A percentile compares a stretch with the other conserved stretches of the same genome.
Conservation (phyloP, 371 early-diverging fungal species). For the Mortierella sp. region DNA sequence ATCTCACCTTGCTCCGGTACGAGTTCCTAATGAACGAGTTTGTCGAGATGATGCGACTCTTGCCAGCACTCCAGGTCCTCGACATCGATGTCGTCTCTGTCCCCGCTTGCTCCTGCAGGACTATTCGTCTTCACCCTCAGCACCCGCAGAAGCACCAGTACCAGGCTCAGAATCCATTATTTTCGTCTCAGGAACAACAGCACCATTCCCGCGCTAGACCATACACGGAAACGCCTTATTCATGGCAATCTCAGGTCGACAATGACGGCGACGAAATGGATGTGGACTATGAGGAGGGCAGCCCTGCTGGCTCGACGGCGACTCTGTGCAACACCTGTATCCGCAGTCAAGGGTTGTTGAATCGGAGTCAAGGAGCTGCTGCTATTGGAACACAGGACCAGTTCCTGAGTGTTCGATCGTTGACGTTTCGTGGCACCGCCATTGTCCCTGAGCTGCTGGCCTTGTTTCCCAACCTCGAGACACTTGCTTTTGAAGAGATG, state of each 20-base stretch:
- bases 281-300: slow-evolving; percentile 17
- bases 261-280: slow-evolving; percentile 18
- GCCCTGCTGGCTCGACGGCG: background rate
- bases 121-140: background rate
- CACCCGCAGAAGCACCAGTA: background rate
- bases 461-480: slow-evolving; percentile 27
- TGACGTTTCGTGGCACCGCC: slow-evolving; percentile 29
- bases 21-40: slow-evolving; percentile 34
- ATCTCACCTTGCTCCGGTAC: slow-evolving; percentile 24
- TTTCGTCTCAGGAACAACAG: background rate
- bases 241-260: background rate
- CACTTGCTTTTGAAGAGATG: slow-evolving; percentile 18
- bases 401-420: slow-evolving; percentile 18
- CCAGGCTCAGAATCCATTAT: background rate
- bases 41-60: slow-evolving; percentile 23
- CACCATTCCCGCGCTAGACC: background rate
- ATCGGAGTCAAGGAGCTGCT: background rate
- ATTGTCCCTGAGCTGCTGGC: slow-evolving; percentile 23
- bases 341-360: background rate
- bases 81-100: slow-evolving; percentile 30
- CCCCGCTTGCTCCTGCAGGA: background rate
- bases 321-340: background rate
- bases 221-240: background rate
- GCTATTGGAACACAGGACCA: slow-evolving; percentile 5
- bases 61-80: slow-evolving; percentile 30